Evolutionary conservation across 192 early-diverging fungal species (phyloP), one percentile per base, ranked within the genome.

Genomic region (Backusella tarrabulga): DNA sequence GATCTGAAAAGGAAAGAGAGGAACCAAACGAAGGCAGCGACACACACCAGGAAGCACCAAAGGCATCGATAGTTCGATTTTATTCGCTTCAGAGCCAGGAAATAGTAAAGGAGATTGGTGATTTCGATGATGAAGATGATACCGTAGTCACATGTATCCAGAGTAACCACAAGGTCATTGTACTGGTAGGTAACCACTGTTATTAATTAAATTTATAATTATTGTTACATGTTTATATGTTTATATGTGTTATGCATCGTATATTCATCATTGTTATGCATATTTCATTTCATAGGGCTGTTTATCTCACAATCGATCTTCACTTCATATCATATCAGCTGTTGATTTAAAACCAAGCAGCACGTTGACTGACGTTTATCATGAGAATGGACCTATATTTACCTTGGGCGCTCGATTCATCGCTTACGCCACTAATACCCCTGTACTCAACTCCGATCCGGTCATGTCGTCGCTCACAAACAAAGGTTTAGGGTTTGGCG

Each of bases 371-470:
- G 92, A 93, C 69, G 85, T 87, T 7, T 77, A 81, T 21, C 79
- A 85, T 36, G 70, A 79, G 26, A 83, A 81, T 21, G 66, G 80
- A 8, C 75, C 84, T 2, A 79, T 88, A 5, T 91, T 92, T 77
- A 87, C 88, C 34, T 76, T 93, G 12, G 93, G 93, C 17, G 77
- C 90, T 29, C 84, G 92, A 36, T 85, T 91, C 34, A 73, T 95
- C 32, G 89, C 90, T 0, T 95, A 94, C 80, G 91, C 92, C 17
- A 91, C 94, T 0, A 89, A 84, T 1, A 84, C 79, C 1, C 52
- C 80, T 1, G 80, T 89, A 4, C 38, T 81, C 1, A 81, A 81
- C 14, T 68, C 67, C 9, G 74, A 82, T 32, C 67, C 70, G 14
- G 74, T 67, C 34, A 74, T 70, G 40, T 26, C 40, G 15, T 66